These are phyloP conservation scores for Aleurites moluccanus DNA, from an alignment of 441 rosid species.

Conservation along the genomic window DNA sequence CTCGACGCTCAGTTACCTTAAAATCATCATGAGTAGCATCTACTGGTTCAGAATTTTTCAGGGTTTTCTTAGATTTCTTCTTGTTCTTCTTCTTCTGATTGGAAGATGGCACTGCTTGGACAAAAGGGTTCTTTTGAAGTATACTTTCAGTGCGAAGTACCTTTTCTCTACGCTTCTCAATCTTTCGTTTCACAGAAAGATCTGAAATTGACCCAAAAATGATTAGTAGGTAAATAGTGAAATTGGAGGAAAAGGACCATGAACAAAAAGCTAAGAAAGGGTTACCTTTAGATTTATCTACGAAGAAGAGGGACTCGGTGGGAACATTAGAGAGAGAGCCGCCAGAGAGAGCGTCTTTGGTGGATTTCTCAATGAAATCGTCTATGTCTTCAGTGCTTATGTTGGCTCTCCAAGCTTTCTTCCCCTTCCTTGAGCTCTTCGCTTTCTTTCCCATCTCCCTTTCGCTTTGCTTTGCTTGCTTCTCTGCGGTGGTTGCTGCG, in stretches of 20 bases:
- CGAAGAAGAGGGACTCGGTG: conserved; percentile 68
- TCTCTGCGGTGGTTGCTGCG: background rate
- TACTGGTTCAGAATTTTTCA: conserved; percentile 23
- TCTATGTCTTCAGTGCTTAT: conserved; percentile 78
- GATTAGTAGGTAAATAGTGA: background rate
- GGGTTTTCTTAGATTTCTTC: conserved; percentile 23
- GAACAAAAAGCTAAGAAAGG: background rate
- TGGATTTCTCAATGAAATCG: conserved; percentile 67
- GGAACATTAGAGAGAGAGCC: conserved; percentile 69
- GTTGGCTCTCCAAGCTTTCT: conserved; percentile 96
- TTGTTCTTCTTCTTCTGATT: conserved; percentile 34
- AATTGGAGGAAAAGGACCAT: background rate
- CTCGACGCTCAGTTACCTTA: conserved; percentile 34
- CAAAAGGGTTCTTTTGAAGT: conserved; percentile 76
- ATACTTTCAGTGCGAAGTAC: conserved; percentile 63
- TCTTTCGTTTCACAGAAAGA: conserved; percentile 72
- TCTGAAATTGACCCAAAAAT: conserved; percentile 35
- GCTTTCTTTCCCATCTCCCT: conserved; percentile 65
- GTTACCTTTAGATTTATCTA: conserved; percentile 68
- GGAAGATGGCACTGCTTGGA: conserved; percentile 62
- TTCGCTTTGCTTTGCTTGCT: background rate
- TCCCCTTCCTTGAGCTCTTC: conserved; percentile 81
- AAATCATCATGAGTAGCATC: conserved; percentile 20
- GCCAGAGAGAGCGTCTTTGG: conserved; percentile 80
- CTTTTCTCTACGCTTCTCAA: conserved; percentile 71